Conservation (phyloP, 225 moss, liverwort and hornwort genomes). For the Ulota crispa region DNA sequence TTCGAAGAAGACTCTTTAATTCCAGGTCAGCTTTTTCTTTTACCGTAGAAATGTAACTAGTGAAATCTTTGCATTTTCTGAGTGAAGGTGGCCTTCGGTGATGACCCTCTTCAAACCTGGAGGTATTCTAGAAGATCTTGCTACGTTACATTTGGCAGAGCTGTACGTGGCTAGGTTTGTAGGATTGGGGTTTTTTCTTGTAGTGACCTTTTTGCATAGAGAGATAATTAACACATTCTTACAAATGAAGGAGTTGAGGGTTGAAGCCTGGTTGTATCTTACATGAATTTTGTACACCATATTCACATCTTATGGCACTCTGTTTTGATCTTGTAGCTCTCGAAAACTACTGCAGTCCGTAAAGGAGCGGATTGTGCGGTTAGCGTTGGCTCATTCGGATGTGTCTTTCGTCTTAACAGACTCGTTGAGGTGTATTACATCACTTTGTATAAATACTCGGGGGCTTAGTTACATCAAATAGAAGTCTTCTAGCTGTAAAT, state of each 20-base stretch:
- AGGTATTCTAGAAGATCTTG: neutral
- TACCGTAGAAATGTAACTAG: neutral
- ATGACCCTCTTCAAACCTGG: neutral
- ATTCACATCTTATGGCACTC: slow-evolving; percentile 25
- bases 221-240: neutral
- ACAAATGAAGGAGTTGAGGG: slow-evolving; percentile 6
- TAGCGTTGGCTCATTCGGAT: slow-evolving; percentile 69
- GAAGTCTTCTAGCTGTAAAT: slow-evolving; percentile 3
- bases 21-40: slow-evolving; percentile 55
- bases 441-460: neutral
- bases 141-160: neutral
- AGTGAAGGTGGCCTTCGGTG: slow-evolving; percentile 2
- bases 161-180: neutral
- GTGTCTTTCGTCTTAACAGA: slow-evolving; percentile 77
- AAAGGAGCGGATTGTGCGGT: slow-evolving; percentile 76
- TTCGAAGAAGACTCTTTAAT: slow-evolving; percentile 77
- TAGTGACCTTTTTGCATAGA: neutral
- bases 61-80: neutral
- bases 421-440: slow-evolving; percentile 57
- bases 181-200: neutral
- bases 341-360: slow-evolving; percentile 74
- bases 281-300: slow-evolving; percentile 11
- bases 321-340: slow-evolving; percentile 48
- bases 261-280: neutral
- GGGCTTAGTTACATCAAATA: neutral